phyloP scores from a whole-genome alignment of 2,329 filamentous ascomycete genomes.

The Hypomyces rosellus region DNA sequence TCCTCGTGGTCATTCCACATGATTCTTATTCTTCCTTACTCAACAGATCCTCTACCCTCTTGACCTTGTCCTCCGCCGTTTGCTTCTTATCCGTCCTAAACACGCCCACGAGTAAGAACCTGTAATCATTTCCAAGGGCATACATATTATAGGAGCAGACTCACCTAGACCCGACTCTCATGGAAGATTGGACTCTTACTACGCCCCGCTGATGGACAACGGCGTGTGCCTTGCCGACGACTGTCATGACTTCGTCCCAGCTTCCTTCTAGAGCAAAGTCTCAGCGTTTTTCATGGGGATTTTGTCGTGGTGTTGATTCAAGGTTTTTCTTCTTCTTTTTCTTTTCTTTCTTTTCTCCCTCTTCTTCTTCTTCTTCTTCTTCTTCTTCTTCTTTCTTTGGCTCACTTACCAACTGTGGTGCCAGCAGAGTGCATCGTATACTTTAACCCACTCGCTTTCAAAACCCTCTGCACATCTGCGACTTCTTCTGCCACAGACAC shows the following conservation, averaged over 20 bases:
- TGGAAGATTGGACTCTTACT: slow-evolving; percentile 78
- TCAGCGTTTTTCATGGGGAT: not conserved
- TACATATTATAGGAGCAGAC: slow-evolving; percentile 23
- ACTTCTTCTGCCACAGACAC: slow-evolving; percentile 77
- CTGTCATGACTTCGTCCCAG: slow-evolving; percentile 81
- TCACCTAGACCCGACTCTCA: slow-evolving; percentile 74
- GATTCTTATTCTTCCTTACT: slow-evolving; percentile 14
- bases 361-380: too few species aligned
- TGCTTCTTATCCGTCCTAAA: slow-evolving; percentile 78
- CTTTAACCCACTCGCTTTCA: slow-evolving; percentile 72
- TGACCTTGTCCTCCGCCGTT: slow-evolving; percentile 73
- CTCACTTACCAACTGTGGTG: slow-evolving; percentile 69
- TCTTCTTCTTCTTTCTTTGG: too few species aligned
- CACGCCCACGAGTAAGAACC: slow-evolving; percentile 2
- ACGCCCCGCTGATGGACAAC: slow-evolving; percentile 72
- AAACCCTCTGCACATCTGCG: slow-evolving; percentile 78
- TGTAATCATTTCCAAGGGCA: not conserved
- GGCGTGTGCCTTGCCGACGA: slow-evolving; percentile 80
- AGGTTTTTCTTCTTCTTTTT: too few species aligned
- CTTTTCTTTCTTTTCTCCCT: not conserved
- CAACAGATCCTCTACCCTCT: slow-evolving; percentile 48
- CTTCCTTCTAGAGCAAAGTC: slow-evolving; percentile 61
- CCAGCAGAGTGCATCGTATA: slow-evolving; percentile 92
- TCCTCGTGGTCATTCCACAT: too few species aligned
- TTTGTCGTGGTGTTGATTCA: not conserved